phyloP scores from a whole-genome alignment of 73 alveolate genomes.

The Symbiodinium natans region DNA sequence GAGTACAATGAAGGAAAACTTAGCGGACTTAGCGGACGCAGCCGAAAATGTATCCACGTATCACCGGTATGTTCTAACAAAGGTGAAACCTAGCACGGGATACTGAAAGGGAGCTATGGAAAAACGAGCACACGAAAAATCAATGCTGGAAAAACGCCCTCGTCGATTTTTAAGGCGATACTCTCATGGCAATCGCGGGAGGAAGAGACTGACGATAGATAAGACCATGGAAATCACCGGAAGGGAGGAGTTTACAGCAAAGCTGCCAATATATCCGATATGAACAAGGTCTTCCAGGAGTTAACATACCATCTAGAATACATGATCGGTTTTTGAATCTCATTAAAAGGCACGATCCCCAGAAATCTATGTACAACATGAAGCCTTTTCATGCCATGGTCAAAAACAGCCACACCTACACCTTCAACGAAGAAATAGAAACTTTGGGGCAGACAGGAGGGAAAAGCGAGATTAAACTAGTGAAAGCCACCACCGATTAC shows the following conservation, averaged over 20 bases:
- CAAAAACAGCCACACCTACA: background rate
- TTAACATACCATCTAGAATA: slow-evolving; percentile 16
- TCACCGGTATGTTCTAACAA: background rate
- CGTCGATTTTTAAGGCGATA: background rate
- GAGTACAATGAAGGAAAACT: background rate
- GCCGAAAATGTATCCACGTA: background rate
- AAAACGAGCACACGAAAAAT: background rate
- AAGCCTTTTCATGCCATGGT: slow-evolving; percentile 10
- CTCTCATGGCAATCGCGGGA: background rate
- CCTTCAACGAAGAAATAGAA: background rate
- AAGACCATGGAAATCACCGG: slow-evolving; percentile 11
- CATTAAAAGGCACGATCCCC: slow-evolving; percentile 1
- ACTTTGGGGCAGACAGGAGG: background rate
- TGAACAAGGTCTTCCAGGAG: background rate
- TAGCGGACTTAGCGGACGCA: background rate
- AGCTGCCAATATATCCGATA: background rate
- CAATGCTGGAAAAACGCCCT: slow-evolving; percentile 31
- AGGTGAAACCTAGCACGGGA: background rate
- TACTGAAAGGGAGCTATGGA: background rate
- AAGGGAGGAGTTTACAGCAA: slow-evolving; percentile 13
- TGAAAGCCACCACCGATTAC: background rate
- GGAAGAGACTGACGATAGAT: slow-evolving; percentile 22
- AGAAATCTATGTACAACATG: background rate
- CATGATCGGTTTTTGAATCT: background rate
- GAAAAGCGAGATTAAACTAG: background rate